Base-by-base conservation (phyloP, 2,329 filamentous ascomycete species). In the Paecilomyces fulvus region DNA sequence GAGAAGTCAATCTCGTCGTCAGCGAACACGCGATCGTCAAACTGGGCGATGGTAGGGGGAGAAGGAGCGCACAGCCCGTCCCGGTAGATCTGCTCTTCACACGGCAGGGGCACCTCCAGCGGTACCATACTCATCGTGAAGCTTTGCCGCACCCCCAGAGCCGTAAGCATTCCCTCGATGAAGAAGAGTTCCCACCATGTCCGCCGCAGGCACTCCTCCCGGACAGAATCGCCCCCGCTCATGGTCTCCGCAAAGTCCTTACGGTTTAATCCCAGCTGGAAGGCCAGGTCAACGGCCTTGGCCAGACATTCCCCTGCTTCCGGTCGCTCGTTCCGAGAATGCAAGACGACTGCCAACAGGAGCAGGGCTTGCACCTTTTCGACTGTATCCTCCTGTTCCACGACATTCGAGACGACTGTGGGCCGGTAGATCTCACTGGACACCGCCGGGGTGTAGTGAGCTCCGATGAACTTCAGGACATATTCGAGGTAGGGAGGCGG, bases 121-220 rank as follows among this genome's bases (percentile, higher is more conserved):
- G 77, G 72, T 7, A 91, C 79, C 69, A 89, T 89, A 55, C 83
- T 86, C 48, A 87, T 87, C 59, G 83, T 82, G 88, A 89, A 62
- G 14, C 57, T 63, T 14, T 59, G 61, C 56, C 71, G 69, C 11
- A 73, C 67, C 2, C 73, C 73, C 17, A 95, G 48, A 3, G 89
- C 89, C 4, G 90, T 89, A 62, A 95, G 81, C 81, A 95, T 87
- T 55, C 87, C 89, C 68, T 95, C 90, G 12, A 90, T 82, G n/a
- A 89, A 81, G 67, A 87, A 92, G 43, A 89, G 65, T 64, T 83
- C 90, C 92, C 92, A 96, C 91, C 91, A 96, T 1, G 91, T 96
- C 57, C 92, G 81, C 17, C 90, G 83, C 83, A 90, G 87, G 68
- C 87, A 89, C 71, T 96, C 92, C 67, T 92, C 89, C 2, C 92